These are phyloP conservation scores for Naganishia onofrii DNA, from an alignment of 768 basidiomycete species.

Conservation along the genomic window DNA sequence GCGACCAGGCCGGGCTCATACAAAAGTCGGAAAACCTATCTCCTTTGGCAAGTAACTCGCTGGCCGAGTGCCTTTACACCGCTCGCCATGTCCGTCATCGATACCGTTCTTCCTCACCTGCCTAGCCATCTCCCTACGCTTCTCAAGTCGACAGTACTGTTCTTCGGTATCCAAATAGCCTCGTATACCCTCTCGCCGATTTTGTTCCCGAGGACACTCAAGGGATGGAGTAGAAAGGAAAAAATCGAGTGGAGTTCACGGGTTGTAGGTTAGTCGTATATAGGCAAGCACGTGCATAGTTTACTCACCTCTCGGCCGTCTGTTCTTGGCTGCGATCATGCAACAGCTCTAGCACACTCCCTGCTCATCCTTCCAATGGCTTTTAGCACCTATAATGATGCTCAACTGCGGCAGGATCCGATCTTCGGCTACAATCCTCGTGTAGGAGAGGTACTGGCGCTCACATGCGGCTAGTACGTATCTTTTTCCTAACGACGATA, in stretches of 20 bases:
- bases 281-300: neutral
- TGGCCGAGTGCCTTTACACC: neutral
- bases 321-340: constrained; percentile 1
- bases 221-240: constrained; percentile 26
- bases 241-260: constrained; percentile 29
- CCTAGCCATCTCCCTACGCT: constrained; percentile 61
- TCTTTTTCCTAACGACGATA: neutral
- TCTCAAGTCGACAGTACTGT: constrained; percentile 47
- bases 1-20: neutral
- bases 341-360: constrained; percentile 66
- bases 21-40: neutral
- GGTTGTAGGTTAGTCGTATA: constrained; percentile 15
- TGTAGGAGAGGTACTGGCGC: constrained; percentile 63
- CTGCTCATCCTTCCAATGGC: constrained; percentile 67
- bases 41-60: neutral
- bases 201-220: constrained; percentile 49
- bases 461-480: constrained; percentile 60
- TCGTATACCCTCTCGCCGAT: constrained; percentile 64
- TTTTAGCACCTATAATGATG: constrained; percentile 58
- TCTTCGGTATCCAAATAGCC: constrained; percentile 62
- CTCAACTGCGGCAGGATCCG: constrained; percentile 61
- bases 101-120: constrained; percentile 58
- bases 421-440: constrained; percentile 71
- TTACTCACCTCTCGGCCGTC: neutral
- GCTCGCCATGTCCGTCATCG: neutral